Conservation (phyloP, 2,329 filamentous ascomycete species). For the Scedosporium dehoogii region DNA sequence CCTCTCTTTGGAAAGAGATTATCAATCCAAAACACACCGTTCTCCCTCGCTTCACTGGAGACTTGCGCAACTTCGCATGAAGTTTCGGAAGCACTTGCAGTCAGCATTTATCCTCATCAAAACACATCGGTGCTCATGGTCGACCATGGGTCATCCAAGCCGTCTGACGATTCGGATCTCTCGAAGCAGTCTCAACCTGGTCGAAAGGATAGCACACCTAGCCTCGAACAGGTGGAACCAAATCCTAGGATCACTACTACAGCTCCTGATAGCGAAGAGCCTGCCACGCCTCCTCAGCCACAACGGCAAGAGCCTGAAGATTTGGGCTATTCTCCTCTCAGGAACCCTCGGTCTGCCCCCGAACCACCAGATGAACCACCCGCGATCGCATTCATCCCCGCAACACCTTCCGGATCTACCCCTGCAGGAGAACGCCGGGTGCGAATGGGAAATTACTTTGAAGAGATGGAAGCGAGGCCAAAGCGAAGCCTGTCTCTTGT, state of each 20-base stretch:
- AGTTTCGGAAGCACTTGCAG: slow-evolving; percentile 51
- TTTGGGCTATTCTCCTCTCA: slow-evolving; percentile 48
- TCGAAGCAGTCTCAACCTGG: slow-evolving; percentile 9
- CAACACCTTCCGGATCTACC: slow-evolving; percentile 50
- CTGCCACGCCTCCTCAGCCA: slow-evolving; percentile 43
- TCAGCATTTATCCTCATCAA: slow-evolving; percentile 54
- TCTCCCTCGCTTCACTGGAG: slow-evolving; percentile 51
- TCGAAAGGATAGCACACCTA: not conserved
- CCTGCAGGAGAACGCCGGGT: slow-evolving; percentile 42
- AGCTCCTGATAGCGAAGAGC: slow-evolving; percentile 26
- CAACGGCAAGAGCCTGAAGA: slow-evolving; percentile 35
- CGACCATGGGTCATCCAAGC: slow-evolving; percentile 38
- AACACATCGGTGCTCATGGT: slow-evolving; percentile 55
- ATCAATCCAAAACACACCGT: slow-evolving; percentile 49
- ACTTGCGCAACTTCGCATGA: slow-evolving; percentile 52
- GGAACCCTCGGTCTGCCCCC: slow-evolving; percentile 52
- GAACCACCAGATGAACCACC: slow-evolving; percentile 33
- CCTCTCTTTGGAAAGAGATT: slow-evolving; percentile 41
- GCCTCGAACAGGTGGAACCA: not conserved
- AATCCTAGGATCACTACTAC: slow-evolving; percentile 26
- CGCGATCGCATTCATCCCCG: slow-evolving; percentile 50
- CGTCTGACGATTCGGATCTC: slow-evolving; percentile 33
- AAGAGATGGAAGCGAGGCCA: slow-evolving; percentile 33
- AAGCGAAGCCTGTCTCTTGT: slow-evolving; percentile 39
- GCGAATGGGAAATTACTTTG: slow-evolving; percentile 44